Evolutionary conservation across 1,139 yeast genomes (phyloP).

Genomic region (Hemisphaericaspora xylanilytica): DNA sequence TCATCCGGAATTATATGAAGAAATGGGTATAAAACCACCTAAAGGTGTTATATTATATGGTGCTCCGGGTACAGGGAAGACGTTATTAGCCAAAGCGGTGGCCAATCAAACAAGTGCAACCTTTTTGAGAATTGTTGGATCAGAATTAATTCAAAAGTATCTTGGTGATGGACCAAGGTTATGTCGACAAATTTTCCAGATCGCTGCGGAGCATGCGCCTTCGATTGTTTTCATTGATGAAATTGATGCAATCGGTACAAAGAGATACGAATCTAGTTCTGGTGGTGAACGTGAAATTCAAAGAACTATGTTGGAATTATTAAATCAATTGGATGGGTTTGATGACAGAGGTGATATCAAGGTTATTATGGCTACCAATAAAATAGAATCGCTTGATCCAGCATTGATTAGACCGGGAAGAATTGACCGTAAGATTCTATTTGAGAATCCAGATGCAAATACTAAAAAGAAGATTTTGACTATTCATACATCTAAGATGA

Average conservation of each 20-base stretch:
- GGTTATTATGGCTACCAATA: slow-evolving; percentile 94
- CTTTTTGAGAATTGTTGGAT: slow-evolving; percentile 92
- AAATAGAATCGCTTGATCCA: slow-evolving; percentile 98
- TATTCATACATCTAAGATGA: slow-evolving; percentile 69
- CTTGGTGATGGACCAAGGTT: slow-evolving; percentile 97
- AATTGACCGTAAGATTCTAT: slow-evolving; percentile 86
- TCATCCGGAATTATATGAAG: slow-evolving; percentile 85
- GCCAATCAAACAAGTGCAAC: slow-evolving; percentile 98
- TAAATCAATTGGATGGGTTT: slow-evolving; percentile 92
- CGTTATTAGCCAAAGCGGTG: slow-evolving; percentile 91
- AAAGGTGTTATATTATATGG: slow-evolving; percentile 93
- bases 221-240: slow-evolving; percentile 96
- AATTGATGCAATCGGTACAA: slow-evolving; percentile 91
- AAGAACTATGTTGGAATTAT: slow-evolving; percentile 89
- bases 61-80: slow-evolving; percentile 99
- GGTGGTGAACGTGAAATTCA: slow-evolving; percentile 99
- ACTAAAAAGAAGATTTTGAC: slow-evolving; percentile 80
- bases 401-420: slow-evolving; percentile 98
- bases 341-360: slow-evolving; percentile 90
- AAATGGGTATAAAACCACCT: slow-evolving; percentile 96
- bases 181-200: slow-evolving; percentile 87
- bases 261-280: slow-evolving; percentile 92
- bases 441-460: slow-evolving; percentile 75
- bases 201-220: slow-evolving; percentile 94
- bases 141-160: slow-evolving; percentile 88